Conservation (phyloP, 1,284 basidiomycete genomes). For the Cutaneotrichosporon sp. region DNA sequence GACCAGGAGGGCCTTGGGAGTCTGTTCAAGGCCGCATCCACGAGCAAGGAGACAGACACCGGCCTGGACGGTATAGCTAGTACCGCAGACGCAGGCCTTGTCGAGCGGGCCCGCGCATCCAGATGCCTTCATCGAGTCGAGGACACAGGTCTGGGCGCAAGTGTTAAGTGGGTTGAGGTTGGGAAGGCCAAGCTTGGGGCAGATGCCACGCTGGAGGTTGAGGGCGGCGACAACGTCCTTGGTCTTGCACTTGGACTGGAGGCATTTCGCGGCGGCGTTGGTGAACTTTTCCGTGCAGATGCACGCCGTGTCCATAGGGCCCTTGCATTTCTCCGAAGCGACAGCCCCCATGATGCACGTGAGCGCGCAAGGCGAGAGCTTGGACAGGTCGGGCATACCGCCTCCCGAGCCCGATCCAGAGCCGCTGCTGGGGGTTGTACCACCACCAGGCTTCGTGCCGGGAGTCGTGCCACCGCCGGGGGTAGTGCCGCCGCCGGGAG, state of each 20-base stretch:
- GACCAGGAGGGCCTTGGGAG: constrained; percentile 1
- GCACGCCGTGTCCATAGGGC: constrained; percentile 14
- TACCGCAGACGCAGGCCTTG: constrained; percentile 10
- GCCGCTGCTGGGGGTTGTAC: too few relatives aligned
- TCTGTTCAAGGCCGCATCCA: not conserved
- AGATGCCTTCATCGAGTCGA: not conserved
- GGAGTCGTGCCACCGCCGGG: not conserved
- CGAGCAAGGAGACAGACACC: not conserved
- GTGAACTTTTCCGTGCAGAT: constrained; percentile 5
- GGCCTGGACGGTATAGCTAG: not conserved
- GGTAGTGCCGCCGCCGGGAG: not conserved
- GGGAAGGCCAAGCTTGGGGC: constrained; percentile 1
- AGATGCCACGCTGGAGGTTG: not conserved
- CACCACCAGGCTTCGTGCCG: not conserved
- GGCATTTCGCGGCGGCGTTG: not conserved
- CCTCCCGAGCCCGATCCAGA: constrained; percentile 3
- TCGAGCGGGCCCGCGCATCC: constrained; percentile 10
- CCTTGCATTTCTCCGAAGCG: constrained; percentile 12
- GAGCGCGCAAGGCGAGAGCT: constrained; percentile 10
- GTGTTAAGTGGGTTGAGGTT: constrained; percentile 8
- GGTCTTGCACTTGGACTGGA: not conserved
- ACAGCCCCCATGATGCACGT: constrained; percentile 10
- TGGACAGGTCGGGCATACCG: constrained; percentile 11
- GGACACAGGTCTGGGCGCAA: constrained; percentile 1
- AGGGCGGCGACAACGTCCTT: not conserved